Conservation (phyloP, 2,329 filamentous ascomycete genomes). For the Arthrobotrys musiformis region DNA sequence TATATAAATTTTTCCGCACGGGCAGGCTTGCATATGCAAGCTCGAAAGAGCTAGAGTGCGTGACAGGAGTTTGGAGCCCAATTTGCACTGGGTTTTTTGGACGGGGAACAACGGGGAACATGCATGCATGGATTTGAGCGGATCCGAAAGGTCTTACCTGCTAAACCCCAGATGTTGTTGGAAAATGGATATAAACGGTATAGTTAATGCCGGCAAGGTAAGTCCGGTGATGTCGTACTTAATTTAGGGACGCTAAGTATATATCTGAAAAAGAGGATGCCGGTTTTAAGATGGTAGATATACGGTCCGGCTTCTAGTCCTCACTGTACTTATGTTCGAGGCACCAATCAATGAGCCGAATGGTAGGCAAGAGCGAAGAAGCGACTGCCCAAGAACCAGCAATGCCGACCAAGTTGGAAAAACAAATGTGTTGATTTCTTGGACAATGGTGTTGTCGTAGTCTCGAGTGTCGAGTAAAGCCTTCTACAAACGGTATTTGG, state of each 20-base stretch:
- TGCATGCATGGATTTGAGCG: slow-evolving; percentile 21
- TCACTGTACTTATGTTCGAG: background rate
- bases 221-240: background rate
- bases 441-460: slow-evolving; percentile 22
- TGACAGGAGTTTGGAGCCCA: slow-evolving; percentile 17
- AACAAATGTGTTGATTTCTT: slow-evolving; percentile 41
- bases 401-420: background rate
- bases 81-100: background rate
- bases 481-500: slow-evolving; percentile 17
- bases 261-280: background rate
- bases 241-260: slow-evolving; percentile 8
- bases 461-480: background rate
- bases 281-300: background rate
- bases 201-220: slow-evolving; percentile 10
- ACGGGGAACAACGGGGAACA: too few relatives aligned
- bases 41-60: slow-evolving; percentile 17
- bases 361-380: slow-evolving; percentile 37
- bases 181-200: slow-evolving; percentile 24
- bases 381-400: background rate
- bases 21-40: slow-evolving; percentile 50
- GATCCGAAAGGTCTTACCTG: slow-evolving; percentile 39
- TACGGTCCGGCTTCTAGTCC: background rate
- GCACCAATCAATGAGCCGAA: background rate
- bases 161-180: slow-evolving; percentile 11
- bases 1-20: slow-evolving; percentile 50